phyloP scores from a whole-genome alignment of 176 grass and related monocot genomes.

The Oryza australiensis region DNA sequence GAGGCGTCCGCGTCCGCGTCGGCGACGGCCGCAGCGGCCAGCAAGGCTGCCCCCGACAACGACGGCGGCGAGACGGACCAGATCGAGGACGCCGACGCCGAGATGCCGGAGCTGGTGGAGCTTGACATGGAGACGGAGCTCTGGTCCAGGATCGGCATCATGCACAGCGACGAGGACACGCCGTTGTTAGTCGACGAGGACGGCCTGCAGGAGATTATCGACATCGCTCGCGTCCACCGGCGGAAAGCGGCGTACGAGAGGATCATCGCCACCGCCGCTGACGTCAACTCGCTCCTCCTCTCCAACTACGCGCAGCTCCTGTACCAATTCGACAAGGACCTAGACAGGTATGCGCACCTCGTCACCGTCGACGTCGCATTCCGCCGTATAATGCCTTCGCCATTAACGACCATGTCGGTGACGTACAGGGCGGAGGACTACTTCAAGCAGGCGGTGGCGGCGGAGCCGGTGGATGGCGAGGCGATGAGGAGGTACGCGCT shows the following conservation, averaged over 20 bases:
- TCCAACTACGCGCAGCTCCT: slow-evolving; percentile 93
- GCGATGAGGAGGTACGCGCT: slow-evolving; percentile 73
- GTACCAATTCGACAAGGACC: slow-evolving; percentile 70
- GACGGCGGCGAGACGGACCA: neutral
- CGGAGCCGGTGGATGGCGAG: slow-evolving; percentile 71
- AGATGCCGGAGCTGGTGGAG: slow-evolving; percentile 32
- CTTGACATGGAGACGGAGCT: slow-evolving; percentile 41
- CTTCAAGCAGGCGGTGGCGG: slow-evolving; percentile 65
- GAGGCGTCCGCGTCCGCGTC: neutral
- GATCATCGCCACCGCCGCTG: slow-evolving; percentile 41
- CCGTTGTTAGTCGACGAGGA: slow-evolving; percentile 2
- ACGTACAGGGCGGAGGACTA: slow-evolving; percentile 67
- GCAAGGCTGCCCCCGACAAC: neutral
- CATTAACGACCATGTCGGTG: neutral
- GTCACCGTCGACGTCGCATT: neutral
- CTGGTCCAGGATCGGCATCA: slow-evolving; percentile 69
- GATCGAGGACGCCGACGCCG: slow-evolving; percentile 16
- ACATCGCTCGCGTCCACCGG: slow-evolving; percentile 16
- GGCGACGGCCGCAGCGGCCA: slow-evolving; percentile 2
- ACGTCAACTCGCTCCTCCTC: slow-evolving; percentile 71
- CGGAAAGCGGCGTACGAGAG: slow-evolving; percentile 66
- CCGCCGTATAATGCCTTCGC: neutral
- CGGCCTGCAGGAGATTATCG: neutral
- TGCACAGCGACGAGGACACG: slow-evolving; percentile 17
- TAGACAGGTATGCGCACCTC: slow-evolving; percentile 47